Conservation (phyloP, 495 filamentous ascomycete genomes). For the Aspergillus sclerotiicarbonarius region DNA sequence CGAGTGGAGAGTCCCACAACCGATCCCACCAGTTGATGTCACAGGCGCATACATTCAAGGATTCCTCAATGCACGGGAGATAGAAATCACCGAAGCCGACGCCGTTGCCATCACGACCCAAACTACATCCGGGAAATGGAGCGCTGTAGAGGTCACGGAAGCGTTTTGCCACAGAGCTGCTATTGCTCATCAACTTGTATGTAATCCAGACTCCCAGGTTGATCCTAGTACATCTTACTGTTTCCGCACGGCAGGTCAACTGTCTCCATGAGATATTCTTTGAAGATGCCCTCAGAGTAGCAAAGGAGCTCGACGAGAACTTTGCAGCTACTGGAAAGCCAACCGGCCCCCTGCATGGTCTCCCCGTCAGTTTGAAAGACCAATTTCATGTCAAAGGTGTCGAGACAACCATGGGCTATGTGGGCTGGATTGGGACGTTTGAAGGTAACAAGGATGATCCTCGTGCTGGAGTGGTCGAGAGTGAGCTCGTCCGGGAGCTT, state of each 20-base stretch:
- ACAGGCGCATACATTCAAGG: slow-evolving; percentile 58
- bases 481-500: slow-evolving; percentile 52
- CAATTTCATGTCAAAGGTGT: slow-evolving; percentile 66
- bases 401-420: slow-evolving; percentile 66
- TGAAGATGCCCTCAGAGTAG: slow-evolving; percentile 56
- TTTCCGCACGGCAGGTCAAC: slow-evolving; percentile 52
- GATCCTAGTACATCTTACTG: no score
- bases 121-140: slow-evolving; percentile 46
- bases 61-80: slow-evolving; percentile 52
- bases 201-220: slow-evolving; percentile 3
- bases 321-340: slow-evolving; percentile 44
- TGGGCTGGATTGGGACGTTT: slow-evolving; percentile 52
- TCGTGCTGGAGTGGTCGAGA: slow-evolving; percentile 37
- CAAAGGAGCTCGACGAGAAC: slow-evolving; percentile 59
- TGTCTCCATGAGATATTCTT: slow-evolving; percentile 66
- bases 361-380: slow-evolving; percentile 68
- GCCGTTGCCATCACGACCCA: slow-evolving; percentile 47
- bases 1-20: slow-evolving; percentile 52
- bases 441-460: slow-evolving; percentile 45
- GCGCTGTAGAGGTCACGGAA: slow-evolving; percentile 48
- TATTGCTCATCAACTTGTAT: slow-evolving; percentile 56
- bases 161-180: slow-evolving; percentile 58
- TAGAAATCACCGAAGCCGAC: slow-evolving; percentile 57
- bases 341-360: slow-evolving; percentile 61
- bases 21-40: slow-evolving; percentile 56